Percentiles rank a stretch among this genome's conserved stretches.
phyloP scores from a whole-genome alignment of 495 filamentous ascomycete species.

The Neurospora intermedia region DNA sequence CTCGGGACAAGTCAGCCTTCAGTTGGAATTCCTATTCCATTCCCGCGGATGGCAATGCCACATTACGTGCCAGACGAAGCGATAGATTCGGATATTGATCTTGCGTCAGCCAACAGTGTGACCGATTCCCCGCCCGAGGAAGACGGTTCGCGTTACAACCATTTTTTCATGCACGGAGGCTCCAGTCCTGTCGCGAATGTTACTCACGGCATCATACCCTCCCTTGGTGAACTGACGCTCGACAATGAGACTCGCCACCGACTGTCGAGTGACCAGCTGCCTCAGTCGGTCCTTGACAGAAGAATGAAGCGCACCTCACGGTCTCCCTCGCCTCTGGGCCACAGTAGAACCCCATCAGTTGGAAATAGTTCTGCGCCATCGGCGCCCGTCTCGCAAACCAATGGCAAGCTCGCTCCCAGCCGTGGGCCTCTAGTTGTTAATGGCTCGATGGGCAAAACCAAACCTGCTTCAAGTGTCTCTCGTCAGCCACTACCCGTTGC shows the following conservation, averaged over 20 bases:
- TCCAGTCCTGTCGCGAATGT: slow-evolving; percentile 24
- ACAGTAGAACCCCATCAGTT: slow-evolving; percentile 33
- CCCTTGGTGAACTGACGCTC: slow-evolving; percentile 34
- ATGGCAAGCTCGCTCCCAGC: slow-evolving; percentile 21
- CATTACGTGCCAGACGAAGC: slow-evolving; percentile 40
- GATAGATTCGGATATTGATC: slow-evolving; percentile 26
- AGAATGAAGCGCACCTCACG: slow-evolving; percentile 40
- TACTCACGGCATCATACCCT: slow-evolving; percentile 26
- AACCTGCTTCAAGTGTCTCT: slow-evolving; percentile 4
- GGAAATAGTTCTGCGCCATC: slow-evolving; percentile 31
- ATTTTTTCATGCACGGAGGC: slow-evolving; percentile 28
- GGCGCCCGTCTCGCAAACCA: slow-evolving; percentile 20
- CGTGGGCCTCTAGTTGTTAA: slow-evolving; percentile 34
- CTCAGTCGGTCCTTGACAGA: slow-evolving; percentile 39
- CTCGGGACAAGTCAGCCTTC: slow-evolving; percentile 15
- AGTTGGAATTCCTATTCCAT: slow-evolving; percentile 22
- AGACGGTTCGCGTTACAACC: slow-evolving; percentile 25
- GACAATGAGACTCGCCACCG: slow-evolving; percentile 27
- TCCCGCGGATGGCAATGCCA: slow-evolving; percentile 29
- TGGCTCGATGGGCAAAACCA: slow-evolving; percentile 26
- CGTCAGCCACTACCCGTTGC: slow-evolving; percentile 12
- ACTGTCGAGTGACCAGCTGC: slow-evolving; percentile 38
- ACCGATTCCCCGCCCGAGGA: slow-evolving; percentile 32
- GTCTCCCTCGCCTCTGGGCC: slow-evolving; percentile 44
- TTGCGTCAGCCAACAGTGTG: slow-evolving; percentile 18